Percentiles rank a stretch among this genome's conserved stretches.
Conservation (phyloP, 2,329 filamentous ascomycete species). For the Fusarium sp. region DNA sequence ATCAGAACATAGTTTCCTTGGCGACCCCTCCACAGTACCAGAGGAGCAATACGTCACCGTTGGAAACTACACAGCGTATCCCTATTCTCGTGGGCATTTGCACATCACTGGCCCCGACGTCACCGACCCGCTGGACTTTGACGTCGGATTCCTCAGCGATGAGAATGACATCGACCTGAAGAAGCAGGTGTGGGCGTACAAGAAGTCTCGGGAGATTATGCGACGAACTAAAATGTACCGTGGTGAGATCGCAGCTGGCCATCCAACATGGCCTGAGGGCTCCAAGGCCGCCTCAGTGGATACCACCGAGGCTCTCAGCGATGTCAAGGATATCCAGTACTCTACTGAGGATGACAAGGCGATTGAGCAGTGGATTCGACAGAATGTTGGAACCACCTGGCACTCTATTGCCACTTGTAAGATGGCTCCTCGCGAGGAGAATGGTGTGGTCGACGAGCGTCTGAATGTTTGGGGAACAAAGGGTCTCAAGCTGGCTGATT, state of each 20-base stretch:
- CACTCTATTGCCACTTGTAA: constrained; percentile 64
- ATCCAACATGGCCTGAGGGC: constrained; percentile 61
- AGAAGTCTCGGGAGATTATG: constrained; percentile 74
- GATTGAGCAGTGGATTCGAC: constrained; percentile 62
- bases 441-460: constrained; percentile 56
- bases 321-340: constrained; percentile 62
- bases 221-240: constrained; percentile 70
- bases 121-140: constrained; percentile 67
- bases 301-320: constrained; percentile 56
- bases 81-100: constrained; percentile 71
- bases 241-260: constrained; percentile 60
- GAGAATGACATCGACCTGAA: constrained; percentile 72
- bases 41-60: constrained; percentile 66
- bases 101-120: constrained; percentile 68
- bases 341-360: constrained; percentile 65
- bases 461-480: constrained; percentile 62
- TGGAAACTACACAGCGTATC: constrained; percentile 62
- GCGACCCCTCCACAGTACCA: constrained; percentile 57
- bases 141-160: constrained; percentile 70
- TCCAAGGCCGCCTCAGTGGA: constrained; percentile 63
- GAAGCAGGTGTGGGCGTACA: constrained; percentile 76
- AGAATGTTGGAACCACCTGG: constrained; percentile 61
- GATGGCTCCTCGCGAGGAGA: constrained; percentile 60
- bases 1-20: constrained; percentile 55
- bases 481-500: constrained; percentile 59